Evolutionary conservation across 106 monocot genomes (phyloP), one percentile per base, ranked within the genome.

Genomic region (Xerophyta viscosa): DNA sequence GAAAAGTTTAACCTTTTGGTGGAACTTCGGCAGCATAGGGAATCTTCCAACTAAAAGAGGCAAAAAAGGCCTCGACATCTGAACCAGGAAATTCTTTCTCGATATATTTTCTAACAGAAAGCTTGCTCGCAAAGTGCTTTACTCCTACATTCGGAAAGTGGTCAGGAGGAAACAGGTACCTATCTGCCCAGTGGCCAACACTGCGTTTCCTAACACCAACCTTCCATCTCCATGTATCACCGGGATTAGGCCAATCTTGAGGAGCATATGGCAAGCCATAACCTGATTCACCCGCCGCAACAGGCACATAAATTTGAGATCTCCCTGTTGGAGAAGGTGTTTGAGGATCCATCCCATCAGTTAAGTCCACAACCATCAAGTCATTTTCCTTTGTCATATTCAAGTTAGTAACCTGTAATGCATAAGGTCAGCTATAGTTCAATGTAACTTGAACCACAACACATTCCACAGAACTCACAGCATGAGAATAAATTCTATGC

Each of bases 221-320:
- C 57, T 57, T 82, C 92, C 92, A 92, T 29, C 50, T 55, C 92
- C 92, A 92, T 26, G 41, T 56, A 70, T 92, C 92, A 31, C 87
- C 92, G 31, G 66, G 66, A 50, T 21, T 11, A 1, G 92, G 92
- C 82, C 78, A 87, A 50, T 73, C 57, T 69, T 79, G 79, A 50
- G 92, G 92, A 47, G 92, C 92, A 60, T 77, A 92, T 54, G 92
- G 92, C 36, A 87, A 46, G 36, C 92, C 92, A 37, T 58, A 57
- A 29, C 92, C 92, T n/a, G 67, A 76, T 25, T 81, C 49, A 67
- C 67, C 41, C 24, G 39, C 61, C 29, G 49, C 37, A 56, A 86
- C 91, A 33, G 91, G 82, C 18, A 36, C 42, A 3, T 71, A 33
- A 39, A 70, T 66, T 46, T 69, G 22, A 23, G 44, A 10, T 11